These are phyloP conservation scores for Xylaria digitata DNA, from an alignment of 2,329 filamentous ascomycete genomes.

Conservation along the genomic window DNA sequence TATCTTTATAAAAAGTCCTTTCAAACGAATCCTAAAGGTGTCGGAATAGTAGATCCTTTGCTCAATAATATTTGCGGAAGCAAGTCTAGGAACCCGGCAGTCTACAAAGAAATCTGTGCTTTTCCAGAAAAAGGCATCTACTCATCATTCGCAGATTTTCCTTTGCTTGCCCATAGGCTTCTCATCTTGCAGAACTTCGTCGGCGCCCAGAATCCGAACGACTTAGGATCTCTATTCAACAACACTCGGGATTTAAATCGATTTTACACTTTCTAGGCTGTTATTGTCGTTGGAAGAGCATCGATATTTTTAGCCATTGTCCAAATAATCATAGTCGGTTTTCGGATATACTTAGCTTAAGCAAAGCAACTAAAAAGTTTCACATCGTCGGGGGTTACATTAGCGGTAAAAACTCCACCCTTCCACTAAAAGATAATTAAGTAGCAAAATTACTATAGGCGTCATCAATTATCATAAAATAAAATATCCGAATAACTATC, in stretches of 20 bases:
- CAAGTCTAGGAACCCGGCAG: background rate
- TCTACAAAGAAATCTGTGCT: background rate
- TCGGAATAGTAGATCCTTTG: background rate
- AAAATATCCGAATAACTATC: too few relatives aligned
- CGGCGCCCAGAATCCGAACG: background rate
- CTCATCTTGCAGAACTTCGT: background rate
- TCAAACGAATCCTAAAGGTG: background rate
- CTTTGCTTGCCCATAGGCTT: background rate
- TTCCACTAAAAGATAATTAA: too few relatives aligned
- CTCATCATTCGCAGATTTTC: background rate
- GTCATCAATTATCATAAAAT: too few relatives aligned
- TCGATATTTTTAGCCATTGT: constrained; percentile 1
- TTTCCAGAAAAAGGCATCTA: background rate
- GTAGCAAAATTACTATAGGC: too few relatives aligned
- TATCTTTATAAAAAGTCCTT: background rate
- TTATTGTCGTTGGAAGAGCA: background rate
- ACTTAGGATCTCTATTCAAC: background rate
- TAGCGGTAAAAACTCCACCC: too few relatives aligned
- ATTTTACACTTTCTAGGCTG: constrained; percentile 1
- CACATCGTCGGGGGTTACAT: too few relatives aligned
- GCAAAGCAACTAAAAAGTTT: too few relatives aligned
- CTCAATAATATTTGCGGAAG: background rate
- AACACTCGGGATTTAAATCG: background rate
- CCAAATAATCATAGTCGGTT: background rate
- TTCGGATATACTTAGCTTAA: background rate